Conservation (phyloP, 2,329 filamentous ascomycete species). For the Alternaria arborescens region DNA sequence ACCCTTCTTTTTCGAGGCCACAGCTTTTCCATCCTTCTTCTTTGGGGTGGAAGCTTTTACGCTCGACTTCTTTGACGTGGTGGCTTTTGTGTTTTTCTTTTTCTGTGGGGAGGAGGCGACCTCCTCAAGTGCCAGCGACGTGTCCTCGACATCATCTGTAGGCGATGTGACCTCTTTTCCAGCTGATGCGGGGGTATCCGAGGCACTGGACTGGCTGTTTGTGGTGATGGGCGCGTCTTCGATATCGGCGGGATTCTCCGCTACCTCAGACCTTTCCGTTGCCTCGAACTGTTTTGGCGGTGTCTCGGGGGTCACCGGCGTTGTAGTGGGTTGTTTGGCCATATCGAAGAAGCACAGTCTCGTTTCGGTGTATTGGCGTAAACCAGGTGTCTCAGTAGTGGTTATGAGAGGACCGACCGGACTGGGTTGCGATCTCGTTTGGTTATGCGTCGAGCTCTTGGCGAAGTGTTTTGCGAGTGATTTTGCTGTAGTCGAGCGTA, state of each 20-base stretch:
- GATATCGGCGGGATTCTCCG: not conserved
- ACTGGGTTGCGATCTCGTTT: not conserved
- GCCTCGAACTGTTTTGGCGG: constrained; percentile 17
- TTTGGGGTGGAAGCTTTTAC: not conserved
- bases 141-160: not conserved
- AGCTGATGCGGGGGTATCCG: not conserved
- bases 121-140: not conserved
- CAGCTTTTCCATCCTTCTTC: not conserved
- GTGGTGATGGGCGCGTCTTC: not conserved
- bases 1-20: not conserved
- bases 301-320: not conserved
- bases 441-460: not conserved
- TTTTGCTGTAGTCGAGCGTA: not conserved
- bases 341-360: not conserved
- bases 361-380: not conserved
- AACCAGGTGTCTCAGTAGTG: not conserved
- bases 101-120: not conserved
- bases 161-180: not conserved
- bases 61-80: not conserved
- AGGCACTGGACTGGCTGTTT: not conserved
- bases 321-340: constrained; percentile 15
- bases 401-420: not conserved
- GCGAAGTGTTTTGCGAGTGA: not conserved
- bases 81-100: not conserved
- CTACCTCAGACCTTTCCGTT: constrained; percentile 15